phyloP scores from a whole-genome alignment of 2,329 filamentous ascomycete species.

The Botryotinia globosa region DNA sequence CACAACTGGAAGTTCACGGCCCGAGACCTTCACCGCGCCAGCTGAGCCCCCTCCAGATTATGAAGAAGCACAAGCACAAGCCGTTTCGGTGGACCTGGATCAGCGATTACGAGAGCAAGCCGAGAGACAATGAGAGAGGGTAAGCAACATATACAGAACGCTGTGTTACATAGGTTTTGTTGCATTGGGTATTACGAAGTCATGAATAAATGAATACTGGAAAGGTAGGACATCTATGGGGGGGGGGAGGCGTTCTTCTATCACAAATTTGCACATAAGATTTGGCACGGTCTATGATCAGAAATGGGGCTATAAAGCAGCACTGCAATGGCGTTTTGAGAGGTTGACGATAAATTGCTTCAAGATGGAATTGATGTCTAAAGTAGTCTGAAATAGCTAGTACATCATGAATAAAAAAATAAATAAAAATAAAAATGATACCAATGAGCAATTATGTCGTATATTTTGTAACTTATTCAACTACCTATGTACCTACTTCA shows the following conservation, averaged over 20 bases:
- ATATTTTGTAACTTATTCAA: neutral
- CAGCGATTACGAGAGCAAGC: conserved; percentile 72
- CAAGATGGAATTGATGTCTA: conserved; percentile 7
- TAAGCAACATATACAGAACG: conserved; percentile 14
- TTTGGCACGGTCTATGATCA: conserved; percentile 15
- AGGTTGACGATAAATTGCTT: conserved; percentile 12
- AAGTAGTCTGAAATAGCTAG: neutral
- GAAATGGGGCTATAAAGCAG: conserved; percentile 15
- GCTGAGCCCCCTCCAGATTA: conserved; percentile 86
- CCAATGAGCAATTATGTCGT: neutral
- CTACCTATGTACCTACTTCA: neutral
- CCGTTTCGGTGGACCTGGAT: conserved; percentile 55
- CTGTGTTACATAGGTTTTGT: conserved; percentile 14
- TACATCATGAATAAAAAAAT: neutral
- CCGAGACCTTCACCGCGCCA: conserved; percentile 43
- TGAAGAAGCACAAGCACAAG: conserved; percentile 81
- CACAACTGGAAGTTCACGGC: conserved; percentile 21
- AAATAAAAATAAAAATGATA: too few species aligned
- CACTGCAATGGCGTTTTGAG: conserved; percentile 19
- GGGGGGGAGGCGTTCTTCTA: conserved; percentile 18
- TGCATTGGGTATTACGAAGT: conserved; percentile 21
- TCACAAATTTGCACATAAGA: conserved; percentile 15
- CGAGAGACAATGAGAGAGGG: conserved; percentile 45
- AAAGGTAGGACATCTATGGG: conserved; percentile 9
- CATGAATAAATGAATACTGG: conserved; percentile 20